Evolutionary conservation across 352 stramenopile genomes (phyloP).

Genomic region (Phytopythium chamaehyphon): DNA sequence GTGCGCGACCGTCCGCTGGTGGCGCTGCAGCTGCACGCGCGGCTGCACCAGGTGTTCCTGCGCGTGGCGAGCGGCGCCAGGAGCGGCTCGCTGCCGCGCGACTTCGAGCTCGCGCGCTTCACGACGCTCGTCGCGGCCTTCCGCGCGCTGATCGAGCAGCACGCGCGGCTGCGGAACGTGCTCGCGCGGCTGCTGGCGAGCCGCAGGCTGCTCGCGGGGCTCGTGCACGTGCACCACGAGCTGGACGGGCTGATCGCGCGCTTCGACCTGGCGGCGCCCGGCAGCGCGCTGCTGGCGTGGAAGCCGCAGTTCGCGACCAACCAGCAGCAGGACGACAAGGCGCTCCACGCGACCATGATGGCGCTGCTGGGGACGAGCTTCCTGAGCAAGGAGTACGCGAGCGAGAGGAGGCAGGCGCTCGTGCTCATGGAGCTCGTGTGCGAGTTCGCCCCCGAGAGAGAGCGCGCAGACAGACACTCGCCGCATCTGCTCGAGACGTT

Average conservation of each 20-base stretch:
- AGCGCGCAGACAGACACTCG: constrained; percentile 28
- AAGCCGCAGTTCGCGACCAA: constrained; percentile 46
- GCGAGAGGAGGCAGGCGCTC: constrained; percentile 44
- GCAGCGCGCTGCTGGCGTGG: constrained; percentile 34
- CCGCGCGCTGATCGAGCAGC: constrained; percentile 33
- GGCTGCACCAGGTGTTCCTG: constrained; percentile 48
- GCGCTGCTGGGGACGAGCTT: constrained; percentile 51
- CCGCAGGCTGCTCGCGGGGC: constrained; percentile 33
- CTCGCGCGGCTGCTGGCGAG: constrained; percentile 34
- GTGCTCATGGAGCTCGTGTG: constrained; percentile 55
- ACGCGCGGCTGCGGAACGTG: constrained; percentile 32
- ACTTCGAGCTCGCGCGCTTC: constrained; percentile 29
- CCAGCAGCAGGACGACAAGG: constrained; percentile 49
- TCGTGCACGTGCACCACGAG: constrained; percentile 35
- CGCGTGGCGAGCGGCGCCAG: constrained; percentile 27
- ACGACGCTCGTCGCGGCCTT: constrained; percentile 44
- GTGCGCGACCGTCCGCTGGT: constrained; percentile 37
- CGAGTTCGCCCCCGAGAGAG: constrained; percentile 36
- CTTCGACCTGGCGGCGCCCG: constrained; percentile 21
- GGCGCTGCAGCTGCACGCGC: constrained; percentile 38
- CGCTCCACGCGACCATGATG: constrained; percentile 50
- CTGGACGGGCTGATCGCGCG: constrained; percentile 29
- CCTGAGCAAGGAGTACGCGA: constrained; percentile 46
- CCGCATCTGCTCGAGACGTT: constrained; percentile 52
- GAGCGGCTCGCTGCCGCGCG: constrained; percentile 12